phyloP scores from a whole-genome alignment of 1,284 basidiomycete genomes.

The Ceratobasidium papillatum region DNA sequence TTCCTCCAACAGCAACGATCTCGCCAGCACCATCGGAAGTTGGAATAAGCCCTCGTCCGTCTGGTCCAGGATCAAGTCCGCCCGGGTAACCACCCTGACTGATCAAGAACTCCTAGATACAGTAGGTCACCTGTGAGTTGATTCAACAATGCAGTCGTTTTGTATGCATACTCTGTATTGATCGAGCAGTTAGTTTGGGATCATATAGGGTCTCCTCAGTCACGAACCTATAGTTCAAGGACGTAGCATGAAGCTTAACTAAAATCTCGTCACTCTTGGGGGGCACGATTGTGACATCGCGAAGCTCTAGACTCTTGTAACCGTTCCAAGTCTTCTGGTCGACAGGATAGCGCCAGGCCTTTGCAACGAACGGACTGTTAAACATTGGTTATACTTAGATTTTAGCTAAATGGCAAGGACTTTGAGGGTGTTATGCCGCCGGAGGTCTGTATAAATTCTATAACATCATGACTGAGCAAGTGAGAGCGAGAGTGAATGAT shows the following conservation, averaged over 20 bases:
- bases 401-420: too few species aligned
- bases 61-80: constrained; percentile 51
- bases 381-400: too few species aligned
- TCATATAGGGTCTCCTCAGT: too few species aligned
- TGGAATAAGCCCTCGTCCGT: constrained; percentile 53
- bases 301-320: constrained; percentile 11
- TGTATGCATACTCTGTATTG: too few species aligned
- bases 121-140: too few species aligned
- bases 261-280: constrained; percentile 8
- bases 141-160: too few species aligned
- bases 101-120: too few species aligned
- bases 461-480: too few species aligned
- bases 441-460: too few species aligned
- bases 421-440: too few species aligned
- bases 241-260: constrained; percentile 16
- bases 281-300: constrained; percentile 1
- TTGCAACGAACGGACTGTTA: constrained; percentile 4
- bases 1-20: constrained; percentile 62
- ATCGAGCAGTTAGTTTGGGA: too few species aligned
- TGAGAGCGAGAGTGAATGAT: too few species aligned
- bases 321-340: constrained; percentile 23
- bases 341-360: constrained; percentile 12
- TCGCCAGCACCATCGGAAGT: constrained; percentile 71
- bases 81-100: background rate
- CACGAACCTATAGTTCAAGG: constrained; percentile 33